Evolutionary conservation across 805 yeast genomes (phyloP), one percentile per base, ranked within the genome.

Genomic region (Cyberlindnera maritima): DNA sequence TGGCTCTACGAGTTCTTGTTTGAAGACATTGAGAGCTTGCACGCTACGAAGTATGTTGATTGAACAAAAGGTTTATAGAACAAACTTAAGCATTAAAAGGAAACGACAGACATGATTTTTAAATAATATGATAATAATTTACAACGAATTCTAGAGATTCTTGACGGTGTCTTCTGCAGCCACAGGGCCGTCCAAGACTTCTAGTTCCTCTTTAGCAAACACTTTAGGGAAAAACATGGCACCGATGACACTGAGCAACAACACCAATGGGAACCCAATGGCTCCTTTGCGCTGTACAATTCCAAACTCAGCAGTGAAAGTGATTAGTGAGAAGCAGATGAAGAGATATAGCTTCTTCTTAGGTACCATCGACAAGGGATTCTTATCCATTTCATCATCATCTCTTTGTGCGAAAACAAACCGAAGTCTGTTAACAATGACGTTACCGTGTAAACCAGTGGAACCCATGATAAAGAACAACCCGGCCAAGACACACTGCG

Each of bases 401-500:
- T 61, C 39, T 31, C 29, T 36, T 51, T 39, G 36, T 11, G 32
- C 25, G 49, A 80, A 76, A 0, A 90, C 50, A 63, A 76, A 88
- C 28, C 84, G 62, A 4, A 92, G 67, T 48, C 86, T 76, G 43
- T 76, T 71, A 3, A 85, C 71, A 4, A 92, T 79, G 3, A 73
- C 81, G 59, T 87, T 88, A 5, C 74, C 79, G 48, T 83, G 72
- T 18, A 92, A 61, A 0, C 96, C 96, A 1, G 84, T 78, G 0
- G 88, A 71, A 0, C 96, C 97, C 98, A 92, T 92, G 50, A 88
- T 80, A 74, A 90, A 91, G 63, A 94, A 92, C 39, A 94, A 71
- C 0, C 99, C 99, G 0, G 97, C 87, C 17, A 92, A 70, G 1
- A 92, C 96, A 8, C 95, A 94, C 62, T 92, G 97, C 0, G 99